Evolutionary conservation across 1,139 yeast species (phyloP), one percentile per base, ranked within the genome.

Genomic region (Magnusiomyces paraingens): DNA sequence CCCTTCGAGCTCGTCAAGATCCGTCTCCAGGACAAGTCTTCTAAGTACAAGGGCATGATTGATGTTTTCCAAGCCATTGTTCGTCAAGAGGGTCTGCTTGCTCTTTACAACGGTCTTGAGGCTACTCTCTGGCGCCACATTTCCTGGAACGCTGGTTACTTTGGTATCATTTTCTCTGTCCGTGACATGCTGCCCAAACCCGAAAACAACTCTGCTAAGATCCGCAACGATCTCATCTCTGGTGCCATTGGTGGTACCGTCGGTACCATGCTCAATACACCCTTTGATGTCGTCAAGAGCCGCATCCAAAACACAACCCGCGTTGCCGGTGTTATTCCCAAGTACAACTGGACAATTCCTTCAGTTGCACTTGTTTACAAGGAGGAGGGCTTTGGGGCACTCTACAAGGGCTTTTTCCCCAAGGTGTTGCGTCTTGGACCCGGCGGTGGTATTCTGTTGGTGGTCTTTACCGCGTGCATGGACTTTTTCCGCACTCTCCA

Each of bases 391-490:
- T 80, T 87, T 64, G 77, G 74, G 55, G 96, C 97, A 14, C 79
- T 91, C 57, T 90, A 90, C 73, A 91, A 88, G 75, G 98, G 97
- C 49, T 93, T 93, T 81, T 71, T 93, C 64, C 99, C 99, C 63
- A 94, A 94, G 78, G 98, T 94, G 20, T 79, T 93, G 70, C 85
- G 99, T 79, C 79, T 94, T 64, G 99, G 99, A 54, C 99, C 99
- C 58, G 99, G 99, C 67, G 99, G 99, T 70, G 99, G 99, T 76
- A 91, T 94, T 63, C 77, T 94, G 67, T 79, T 93, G 70, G 98
- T 94, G 53, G 99, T 94, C 18, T 93, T 90, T 77, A 89, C 97
- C 51, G 79, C 91, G 40, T 83, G 93, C 64, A 90, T 91, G 95
- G 96, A 91, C 70, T 88, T 90, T 76, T 93, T 93, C 77, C 81